Percentiles rank a stretch among this genome's conserved stretches.
These are phyloP conservation scores for Litsea cubeba DNA, from an alignment of 164 flowering plant species.

Conservation along the genomic window DNA sequence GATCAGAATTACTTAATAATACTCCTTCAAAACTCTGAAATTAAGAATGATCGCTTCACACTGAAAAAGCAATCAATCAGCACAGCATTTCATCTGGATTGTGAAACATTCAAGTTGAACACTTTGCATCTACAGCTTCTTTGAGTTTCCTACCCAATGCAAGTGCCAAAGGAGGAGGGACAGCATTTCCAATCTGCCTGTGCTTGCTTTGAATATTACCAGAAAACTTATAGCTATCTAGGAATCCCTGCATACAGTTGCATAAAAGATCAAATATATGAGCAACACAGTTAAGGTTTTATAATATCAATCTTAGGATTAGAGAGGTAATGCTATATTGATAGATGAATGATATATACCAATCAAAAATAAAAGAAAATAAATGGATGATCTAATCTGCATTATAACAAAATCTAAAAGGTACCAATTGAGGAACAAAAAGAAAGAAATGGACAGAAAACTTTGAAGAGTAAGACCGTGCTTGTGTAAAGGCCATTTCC, in stretches of 20 bases:
- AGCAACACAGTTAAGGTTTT: neutral
- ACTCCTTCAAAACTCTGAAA: too few relatives aligned
- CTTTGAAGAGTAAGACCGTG: too few relatives aligned
- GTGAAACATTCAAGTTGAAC: neutral
- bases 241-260: conserved; percentile 67
- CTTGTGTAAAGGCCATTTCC: too few relatives aligned
- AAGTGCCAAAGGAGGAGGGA: conserved; percentile 81
- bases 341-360: neutral
- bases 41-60: too few relatives aligned
- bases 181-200: conserved; percentile 88
- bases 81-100: neutral
- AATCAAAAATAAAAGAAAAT: too few relatives aligned
- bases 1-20: too few relatives aligned
- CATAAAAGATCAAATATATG: neutral
- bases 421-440: too few relatives aligned
- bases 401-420: too few relatives aligned
- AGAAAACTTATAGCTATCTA: conserved; percentile 58
- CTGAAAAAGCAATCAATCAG: too few relatives aligned
- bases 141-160: conserved; percentile 78
- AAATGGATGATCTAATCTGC: neutral
- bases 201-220: conserved; percentile 76
- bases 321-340: too few relatives aligned
- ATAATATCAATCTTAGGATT: too few relatives aligned
- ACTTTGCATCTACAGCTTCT: conserved; percentile 37
- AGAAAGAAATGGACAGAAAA: too few relatives aligned